Base-by-base conservation (phyloP, 495 filamentous ascomycete species). In the Penicillium simplicissimum region DNA sequence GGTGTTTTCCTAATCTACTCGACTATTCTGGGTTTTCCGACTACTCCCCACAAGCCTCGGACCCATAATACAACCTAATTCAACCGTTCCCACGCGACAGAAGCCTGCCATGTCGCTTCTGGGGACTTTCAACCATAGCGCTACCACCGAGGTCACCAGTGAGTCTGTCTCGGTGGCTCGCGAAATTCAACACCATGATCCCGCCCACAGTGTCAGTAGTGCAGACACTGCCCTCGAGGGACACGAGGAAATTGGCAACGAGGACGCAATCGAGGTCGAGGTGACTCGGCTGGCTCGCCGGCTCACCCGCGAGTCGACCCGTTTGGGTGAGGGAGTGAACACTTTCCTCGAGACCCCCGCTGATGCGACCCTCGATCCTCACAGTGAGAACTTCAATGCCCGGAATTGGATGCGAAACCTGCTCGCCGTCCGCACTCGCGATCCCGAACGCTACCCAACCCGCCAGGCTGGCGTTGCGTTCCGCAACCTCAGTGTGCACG, bases 401-500 rank as follows among this genome's bases (percentile, higher is more conserved):
- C 79, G 76, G 68, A 67, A 74, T 62, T 84, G 81, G 80, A 79
- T 82, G 66, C 79, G 81, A 67, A 82, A 82, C 52, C 57, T 84
- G 45, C 67, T 83, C 15, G 77, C 79, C 5, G 62, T 84, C 13
- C 74, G 74, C 10, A 76, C 79, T 8, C 76, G 80, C 42, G 79
- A 84, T 66, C 77, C 77, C 5, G 81, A 80, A 66, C 70, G 72
- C 28, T 82, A 79, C 60, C 79, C 75, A 0, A 45, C 67, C 35
- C 73, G 81, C 35, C 68, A 76, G 34, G 80, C 81, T 8, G 81
- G 82, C 37, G 62, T 84, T 8, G 66, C 76, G 2, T 83, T 80
- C 66, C 84, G 81, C 65, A 84, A 91, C 65, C 76, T 95, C 59
- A 90, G 83, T 59, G 87, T 91, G 23, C 87, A 92, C 73, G 91